Evolutionary conservation across 345 rosid species (phyloP).

Genomic region (Citrus sinensis): DNA sequence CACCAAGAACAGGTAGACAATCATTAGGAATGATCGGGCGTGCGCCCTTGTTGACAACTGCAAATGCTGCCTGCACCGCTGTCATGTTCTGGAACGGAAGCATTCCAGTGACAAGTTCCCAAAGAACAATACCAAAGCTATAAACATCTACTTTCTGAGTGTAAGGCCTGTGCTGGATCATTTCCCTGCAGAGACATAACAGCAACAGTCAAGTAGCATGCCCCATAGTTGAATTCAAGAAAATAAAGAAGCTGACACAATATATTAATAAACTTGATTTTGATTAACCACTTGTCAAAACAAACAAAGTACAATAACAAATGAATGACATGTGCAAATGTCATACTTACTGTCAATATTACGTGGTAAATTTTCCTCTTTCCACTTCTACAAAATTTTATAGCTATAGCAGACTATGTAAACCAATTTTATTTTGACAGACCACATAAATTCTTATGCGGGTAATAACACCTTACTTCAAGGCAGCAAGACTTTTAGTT

Average conservation of each 20-base stretch:
- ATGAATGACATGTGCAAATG: neutral
- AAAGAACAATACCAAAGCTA: slow-evolving; percentile 47
- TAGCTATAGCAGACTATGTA: neutral
- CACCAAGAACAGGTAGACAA: slow-evolving; percentile 32
- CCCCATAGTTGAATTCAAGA: neutral
- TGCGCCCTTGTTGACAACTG: slow-evolving; percentile 41
- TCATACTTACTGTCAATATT: too few species aligned
- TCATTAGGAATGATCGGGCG: slow-evolving; percentile 35
- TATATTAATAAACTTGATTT: neutral
- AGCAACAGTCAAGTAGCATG: neutral
- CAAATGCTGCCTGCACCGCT: slow-evolving; percentile 46
- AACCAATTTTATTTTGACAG: neutral
- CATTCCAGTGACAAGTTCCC: slow-evolving; percentile 45
- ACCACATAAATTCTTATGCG: neutral
- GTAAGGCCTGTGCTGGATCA: slow-evolving; percentile 46
- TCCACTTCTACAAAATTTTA: neutral
- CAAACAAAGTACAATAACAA: neutral
- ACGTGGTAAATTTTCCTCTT: neutral
- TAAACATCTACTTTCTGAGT: slow-evolving; percentile 48
- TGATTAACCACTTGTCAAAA: neutral
- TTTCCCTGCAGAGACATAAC: slow-evolving; percentile 28
- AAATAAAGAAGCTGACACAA: neutral
- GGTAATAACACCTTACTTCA: too few species aligned
- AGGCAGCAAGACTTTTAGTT: too few species aligned
- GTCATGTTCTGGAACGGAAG: slow-evolving; percentile 46